Base-by-base conservation (phyloP, 768 basidiomycete genomes). In the Cystobasidium ongulense region DNA sequence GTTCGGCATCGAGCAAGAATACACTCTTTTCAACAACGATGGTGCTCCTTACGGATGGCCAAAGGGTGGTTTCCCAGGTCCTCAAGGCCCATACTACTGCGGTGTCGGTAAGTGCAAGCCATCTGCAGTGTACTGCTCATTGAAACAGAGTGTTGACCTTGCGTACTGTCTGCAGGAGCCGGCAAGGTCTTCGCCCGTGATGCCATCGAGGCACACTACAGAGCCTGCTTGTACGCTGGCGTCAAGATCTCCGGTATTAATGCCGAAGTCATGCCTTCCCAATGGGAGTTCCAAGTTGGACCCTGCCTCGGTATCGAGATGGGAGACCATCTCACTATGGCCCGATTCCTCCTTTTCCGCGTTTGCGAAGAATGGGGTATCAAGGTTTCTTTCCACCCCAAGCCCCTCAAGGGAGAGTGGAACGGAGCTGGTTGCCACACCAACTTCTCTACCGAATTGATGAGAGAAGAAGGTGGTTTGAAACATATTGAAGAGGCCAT, bases 241-340 rank as follows among this genome's bases (percentile, higher is more conserved):
- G 86, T 99, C 84, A 93, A 92, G 85, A 98, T 98, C 84, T 92
- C 91, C 77, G 96, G 96, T 81, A 97, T 99, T 84, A 99, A 98
- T 82, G 95, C 95, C 75, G 96, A 98, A 84, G 95, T 98, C 75
- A 98, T 98, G 95, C 95, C 96, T 18, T 88, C 94, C 71, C 96
- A 99, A 82, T 99, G 96, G 96, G 96, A 99, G 84, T 99, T 95
- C 90, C 96, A 99, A 83, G 92, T 99, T 78, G 95, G 96, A 66
- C 96, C 96, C 35, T 98, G 95, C 79, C 90, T 91, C 81, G 96
- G 96, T 68, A 97, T 98, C 82, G 85, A 89, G 74, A 95, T 98
- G 92, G 96, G 96, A 78, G 96, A 99, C 82, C 95, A 99, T 83
- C 88, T 99, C 78, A 96, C 93, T 92, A 92, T 98, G 87, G 92